Conservation (phyloP, 2,329 filamentous ascomycete genomes). For the Talaromyces sp. region DNA sequence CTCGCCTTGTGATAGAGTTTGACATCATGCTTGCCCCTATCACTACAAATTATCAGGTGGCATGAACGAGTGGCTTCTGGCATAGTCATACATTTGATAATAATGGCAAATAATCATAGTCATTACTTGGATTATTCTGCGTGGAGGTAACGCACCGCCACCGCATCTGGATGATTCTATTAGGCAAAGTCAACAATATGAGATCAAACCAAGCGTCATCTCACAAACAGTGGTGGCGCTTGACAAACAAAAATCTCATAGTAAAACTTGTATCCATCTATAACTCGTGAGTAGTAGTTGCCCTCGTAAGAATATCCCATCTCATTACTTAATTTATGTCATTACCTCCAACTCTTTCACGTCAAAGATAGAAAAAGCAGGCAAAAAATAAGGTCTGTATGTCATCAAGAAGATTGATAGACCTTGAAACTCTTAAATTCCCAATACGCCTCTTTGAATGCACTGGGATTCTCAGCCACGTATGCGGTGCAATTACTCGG, state of each 20-base stretch:
- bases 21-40: slow-evolving; percentile 20
- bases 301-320: slow-evolving; percentile 7
- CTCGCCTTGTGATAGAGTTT: slow-evolving; percentile 20
- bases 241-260: background rate
- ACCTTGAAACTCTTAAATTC: slow-evolving; percentile 62
- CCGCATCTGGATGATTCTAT: background rate
- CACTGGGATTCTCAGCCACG: slow-evolving; percentile 57
- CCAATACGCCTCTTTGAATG: slow-evolving; percentile 63
- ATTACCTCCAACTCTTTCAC: background rate
- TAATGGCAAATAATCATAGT: slow-evolving; percentile 4
- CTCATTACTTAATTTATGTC: background rate
- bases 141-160: background rate
- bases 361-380: background rate
- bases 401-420: slow-evolving; percentile 45
- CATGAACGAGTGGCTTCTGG: background rate
- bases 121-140: background rate
- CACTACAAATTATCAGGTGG: background rate
- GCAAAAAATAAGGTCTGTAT: background rate
- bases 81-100: background rate
- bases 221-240: slow-evolving; percentile 2
- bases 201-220: background rate
- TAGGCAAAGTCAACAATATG: background rate
- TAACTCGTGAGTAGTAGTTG: background rate
- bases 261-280: slow-evolving; percentile 2
- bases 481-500: slow-evolving; percentile 58